Percentiles rank a stretch among this genome's conserved stretches.
Conservation (phyloP, 345 rosid genomes). For the Eucalyptus polyanthemos region DNA sequence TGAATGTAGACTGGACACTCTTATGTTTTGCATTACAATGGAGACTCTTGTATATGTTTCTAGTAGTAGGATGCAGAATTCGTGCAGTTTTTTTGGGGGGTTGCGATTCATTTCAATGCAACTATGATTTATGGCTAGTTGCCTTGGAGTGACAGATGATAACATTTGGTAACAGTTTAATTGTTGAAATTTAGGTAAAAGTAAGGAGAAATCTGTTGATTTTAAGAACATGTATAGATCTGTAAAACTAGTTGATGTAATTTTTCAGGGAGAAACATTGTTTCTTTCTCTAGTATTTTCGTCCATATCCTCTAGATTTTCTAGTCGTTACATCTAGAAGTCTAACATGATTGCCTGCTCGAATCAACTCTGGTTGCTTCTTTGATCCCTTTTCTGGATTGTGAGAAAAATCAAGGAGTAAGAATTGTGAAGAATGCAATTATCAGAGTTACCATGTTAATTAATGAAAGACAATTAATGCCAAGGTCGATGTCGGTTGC, state of each 20-base stretch:
- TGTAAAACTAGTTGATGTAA: not conserved
- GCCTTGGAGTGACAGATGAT: not conserved
- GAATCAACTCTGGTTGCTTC: not conserved
- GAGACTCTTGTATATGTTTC: not conserved
- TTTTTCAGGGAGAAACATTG: not conserved
- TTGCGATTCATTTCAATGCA: not conserved
- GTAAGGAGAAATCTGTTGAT: not conserved
- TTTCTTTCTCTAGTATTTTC: not conserved
- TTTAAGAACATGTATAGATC: not conserved
- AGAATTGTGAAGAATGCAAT: not conserved
- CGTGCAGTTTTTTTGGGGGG: not conserved
- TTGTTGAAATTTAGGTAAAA: not conserved
- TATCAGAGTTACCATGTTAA: not conserved
- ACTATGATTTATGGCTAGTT: not conserved
- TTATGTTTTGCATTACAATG: not conserved
- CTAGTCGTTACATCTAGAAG: not conserved
- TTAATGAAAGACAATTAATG: slow-evolving; percentile 17
- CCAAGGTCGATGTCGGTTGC: slow-evolving; percentile 56
- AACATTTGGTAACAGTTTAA: not conserved
- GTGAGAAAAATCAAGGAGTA: not conserved
- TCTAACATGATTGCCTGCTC: not conserved
- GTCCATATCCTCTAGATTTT: not conserved
- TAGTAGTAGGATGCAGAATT: not conserved
- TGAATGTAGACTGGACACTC: not conserved
- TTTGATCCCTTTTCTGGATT: not conserved